phyloP scores from a whole-genome alignment of 345 rosid species.

The Tarenaya hassleriana region DNA sequence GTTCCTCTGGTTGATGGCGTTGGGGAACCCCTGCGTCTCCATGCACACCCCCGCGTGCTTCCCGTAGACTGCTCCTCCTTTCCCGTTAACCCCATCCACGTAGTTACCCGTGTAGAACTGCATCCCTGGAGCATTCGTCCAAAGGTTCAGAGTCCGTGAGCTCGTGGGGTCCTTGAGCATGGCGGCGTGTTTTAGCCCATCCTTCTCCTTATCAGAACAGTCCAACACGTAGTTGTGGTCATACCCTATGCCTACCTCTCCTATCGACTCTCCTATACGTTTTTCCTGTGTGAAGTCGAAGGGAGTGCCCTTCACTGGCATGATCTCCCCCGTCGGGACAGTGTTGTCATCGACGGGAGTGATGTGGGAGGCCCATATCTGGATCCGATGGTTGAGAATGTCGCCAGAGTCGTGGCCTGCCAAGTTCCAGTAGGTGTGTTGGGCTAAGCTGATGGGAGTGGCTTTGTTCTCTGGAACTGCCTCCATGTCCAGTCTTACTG shows the following conservation, averaged over 20 bases:
- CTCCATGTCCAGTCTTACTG: slow-evolving; percentile 90
- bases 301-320: slow-evolving; percentile 69
- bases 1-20: slow-evolving; percentile 70
- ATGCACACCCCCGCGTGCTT: slow-evolving; percentile 81
- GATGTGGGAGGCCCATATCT: slow-evolving; percentile 72
- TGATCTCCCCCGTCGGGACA: slow-evolving; percentile 77
- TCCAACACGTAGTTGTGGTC: slow-evolving; percentile 86
- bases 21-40: slow-evolving; percentile 91
- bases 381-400: slow-evolving; percentile 63
- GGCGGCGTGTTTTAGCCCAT: slow-evolving; percentile 62
- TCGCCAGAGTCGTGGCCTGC: slow-evolving; percentile 72
- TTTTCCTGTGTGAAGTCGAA: slow-evolving; percentile 77
- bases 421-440: slow-evolving; percentile 96
- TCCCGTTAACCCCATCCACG: slow-evolving; percentile 68
- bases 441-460: slow-evolving; percentile 82
- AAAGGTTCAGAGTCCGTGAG: slow-evolving; percentile 67
- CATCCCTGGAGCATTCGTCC: slow-evolving; percentile 86
- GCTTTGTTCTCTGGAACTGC: slow-evolving; percentile 67
- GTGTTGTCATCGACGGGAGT: slow-evolving; percentile 78
- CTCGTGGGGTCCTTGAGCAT: slow-evolving; percentile 54
- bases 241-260: slow-evolving; percentile 77
- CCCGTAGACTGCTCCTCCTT: slow-evolving; percentile 65
- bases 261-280: slow-evolving; percentile 52
- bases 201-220: slow-evolving; percentile 53
- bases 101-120: slow-evolving; percentile 85